Percentiles rank a stretch among this genome's conserved stretches.
Evolutionary conservation across 495 filamentous ascomycete species (phyloP).

Genomic region (Penicillium cosmopolitanum): DNA sequence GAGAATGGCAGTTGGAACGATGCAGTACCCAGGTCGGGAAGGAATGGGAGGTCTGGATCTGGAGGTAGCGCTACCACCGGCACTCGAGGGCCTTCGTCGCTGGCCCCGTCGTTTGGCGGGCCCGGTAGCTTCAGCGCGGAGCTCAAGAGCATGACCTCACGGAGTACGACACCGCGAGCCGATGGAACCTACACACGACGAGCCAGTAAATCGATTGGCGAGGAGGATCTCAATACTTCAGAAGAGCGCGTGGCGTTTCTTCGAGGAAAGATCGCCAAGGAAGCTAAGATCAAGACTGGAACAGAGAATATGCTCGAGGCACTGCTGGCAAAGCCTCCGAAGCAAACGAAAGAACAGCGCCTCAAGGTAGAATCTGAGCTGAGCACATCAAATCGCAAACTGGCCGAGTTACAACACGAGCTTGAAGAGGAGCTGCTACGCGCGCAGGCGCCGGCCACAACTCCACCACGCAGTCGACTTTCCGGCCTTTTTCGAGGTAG

Average conservation of each 20-base stretch:
- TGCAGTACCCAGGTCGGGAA: conserved; percentile 39
- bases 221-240: conserved; percentile 57
- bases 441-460: conserved; percentile 63
- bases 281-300: conserved; percentile 95
- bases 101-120: conserved; percentile 66
- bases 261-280: conserved; percentile 83
- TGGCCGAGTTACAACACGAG: conserved; percentile 78
- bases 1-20: conserved; percentile 54
- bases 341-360: conserved; percentile 92
- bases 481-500: conserved; percentile 69
- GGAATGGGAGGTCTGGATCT: conserved; percentile 58
- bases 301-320: conserved; percentile 98
- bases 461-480: conserved; percentile 68
- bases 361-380: conserved; percentile 87
- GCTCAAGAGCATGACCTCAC: conserved; percentile 73
- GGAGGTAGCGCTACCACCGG: conserved; percentile 63
- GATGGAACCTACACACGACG: conserved; percentile 59
- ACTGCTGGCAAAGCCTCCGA: conserved; percentile 89
- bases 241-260: conserved; percentile 77
- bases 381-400: conserved; percentile 85
- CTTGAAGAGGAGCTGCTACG: conserved; percentile 73
- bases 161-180: conserved; percentile 68
- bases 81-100: conserved; percentile 58
- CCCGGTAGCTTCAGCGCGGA: conserved; percentile 95
- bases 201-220: conserved; percentile 67